Conservation (phyloP, 129 eudicot species). For the Escallonia rubra region DNA sequence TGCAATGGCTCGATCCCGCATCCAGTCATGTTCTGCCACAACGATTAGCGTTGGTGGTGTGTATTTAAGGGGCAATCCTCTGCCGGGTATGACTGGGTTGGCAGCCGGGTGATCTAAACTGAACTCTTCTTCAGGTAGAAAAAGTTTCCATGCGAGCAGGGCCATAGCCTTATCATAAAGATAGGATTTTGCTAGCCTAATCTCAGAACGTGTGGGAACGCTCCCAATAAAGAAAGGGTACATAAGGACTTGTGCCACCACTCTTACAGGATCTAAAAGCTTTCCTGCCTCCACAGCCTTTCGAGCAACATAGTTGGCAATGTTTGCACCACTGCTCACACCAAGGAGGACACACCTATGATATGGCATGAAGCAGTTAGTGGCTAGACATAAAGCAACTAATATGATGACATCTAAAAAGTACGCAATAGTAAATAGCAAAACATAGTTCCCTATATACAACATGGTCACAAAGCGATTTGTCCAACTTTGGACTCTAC, state of each 20-base stretch:
- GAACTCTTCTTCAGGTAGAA: constrained; percentile 63
- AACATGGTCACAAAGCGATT: no score
- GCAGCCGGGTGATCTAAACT: constrained; percentile 79
- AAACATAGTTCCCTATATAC: no score
- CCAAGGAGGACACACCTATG: constrained; percentile 87
- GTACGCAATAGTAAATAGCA: no score
- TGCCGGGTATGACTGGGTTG: constrained; percentile 51
- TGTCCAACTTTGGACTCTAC: no score
- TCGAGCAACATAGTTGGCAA: constrained; percentile 70
- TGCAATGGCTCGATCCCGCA: constrained; percentile 85
- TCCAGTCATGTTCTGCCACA: constrained; percentile 89
- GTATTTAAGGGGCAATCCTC: constrained; percentile 37
- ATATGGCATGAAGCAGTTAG: constrained; percentile 7
- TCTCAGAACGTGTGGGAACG: constrained; percentile 77
- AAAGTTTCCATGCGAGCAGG: constrained; percentile 70
- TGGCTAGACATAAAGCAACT: no score
- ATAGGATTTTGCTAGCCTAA: constrained; percentile 63
- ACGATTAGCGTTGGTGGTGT: constrained; percentile 85
- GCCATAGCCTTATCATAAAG: constrained; percentile 63
- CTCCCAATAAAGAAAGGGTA: constrained; percentile 83
- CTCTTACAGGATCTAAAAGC: constrained; percentile 67
- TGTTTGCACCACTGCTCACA: constrained; percentile 83
- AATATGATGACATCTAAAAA: no score
- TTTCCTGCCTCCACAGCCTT: constrained; percentile 62
- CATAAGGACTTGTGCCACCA: constrained; percentile 89